Evolutionary conservation across 2,329 filamentous ascomycete genomes (phyloP), one percentile per base, ranked within the genome.

Genomic region (Trichoderma koningiopsis): DNA sequence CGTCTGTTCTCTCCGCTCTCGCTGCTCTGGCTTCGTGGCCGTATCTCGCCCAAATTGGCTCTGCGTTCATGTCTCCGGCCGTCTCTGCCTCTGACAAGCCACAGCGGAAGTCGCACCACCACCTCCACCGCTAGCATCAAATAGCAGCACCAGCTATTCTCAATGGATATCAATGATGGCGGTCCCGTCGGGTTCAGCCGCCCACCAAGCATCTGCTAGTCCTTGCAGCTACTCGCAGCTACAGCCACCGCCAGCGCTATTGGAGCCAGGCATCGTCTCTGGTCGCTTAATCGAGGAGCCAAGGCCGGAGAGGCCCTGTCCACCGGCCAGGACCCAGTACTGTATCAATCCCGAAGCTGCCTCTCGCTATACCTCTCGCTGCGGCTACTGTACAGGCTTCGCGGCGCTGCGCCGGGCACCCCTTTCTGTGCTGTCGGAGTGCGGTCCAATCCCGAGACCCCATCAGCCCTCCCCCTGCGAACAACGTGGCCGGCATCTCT

Each of bases 401-500:
- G 61, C 47, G 33, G 22, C 24, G 37, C 33, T 49, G 62, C 53
- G 52, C 62, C 35, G 62, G 13, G 53, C 57, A 24, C 62, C 58
- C 62, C 62, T 65, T 65, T 65, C 53, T 65, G 35, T 47, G 52
- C 35, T 31, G 35, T 67, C 63, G 63, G 63, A 59, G 55, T 35
- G 55, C 55, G 62, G 55, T 56, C 63, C 63, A 67, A 58, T 67
- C 63, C 55, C 63, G 63, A 67, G 16, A 31, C 63, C 55, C 63
- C 63, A 52, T 59, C 22, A 43, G 47, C 40, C 63, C 40, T 67
- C 53, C 63, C 63, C 63, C 57, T 55, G 53, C 53, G 57, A 55
- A 67, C 22, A 67, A 67, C 63, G 63, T 67, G 63, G 63, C 63
- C 55, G 55, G 55, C 63, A 59, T 67, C 63, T 67, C 63, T 67